phyloP scores from a whole-genome alignment of 495 filamentous ascomycete genomes.

The Aspergillus ostianus region DNA sequence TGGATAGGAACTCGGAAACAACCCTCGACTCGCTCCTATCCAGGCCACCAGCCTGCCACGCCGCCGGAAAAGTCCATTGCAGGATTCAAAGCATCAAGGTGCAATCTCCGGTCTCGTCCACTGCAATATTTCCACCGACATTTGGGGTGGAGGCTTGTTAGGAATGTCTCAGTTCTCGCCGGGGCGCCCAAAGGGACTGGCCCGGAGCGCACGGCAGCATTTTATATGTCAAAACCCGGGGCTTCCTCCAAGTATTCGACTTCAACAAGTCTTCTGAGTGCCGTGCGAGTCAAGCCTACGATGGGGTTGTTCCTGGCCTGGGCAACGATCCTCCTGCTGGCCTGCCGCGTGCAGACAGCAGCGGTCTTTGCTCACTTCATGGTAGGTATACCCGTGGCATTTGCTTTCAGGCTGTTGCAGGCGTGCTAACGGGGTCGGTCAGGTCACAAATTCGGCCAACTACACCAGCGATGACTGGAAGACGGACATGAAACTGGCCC shows the following conservation, averaged over 20 bases:
- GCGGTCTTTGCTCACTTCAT: slow-evolving; percentile 20
- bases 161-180: too few relatives aligned
- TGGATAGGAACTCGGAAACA: too few relatives aligned
- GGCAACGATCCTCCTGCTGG: background rate
- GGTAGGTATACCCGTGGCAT: slow-evolving; percentile 2
- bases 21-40: too few relatives aligned
- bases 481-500: slow-evolving; percentile 56
- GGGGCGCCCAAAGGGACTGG: too few relatives aligned
- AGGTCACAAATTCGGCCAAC: slow-evolving; percentile 10
- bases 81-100: too few relatives aligned
- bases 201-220: too few relatives aligned
- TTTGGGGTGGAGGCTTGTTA: too few relatives aligned
- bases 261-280: background rate
- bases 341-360: slow-evolving; percentile 4
- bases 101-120: too few relatives aligned
- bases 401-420: background rate
- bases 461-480: slow-evolving; percentile 44
- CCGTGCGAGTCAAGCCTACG: background rate
- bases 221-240: background rate
- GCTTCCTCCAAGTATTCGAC: background rate
- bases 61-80: too few relatives aligned
- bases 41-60: too few relatives aligned
- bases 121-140: too few relatives aligned
- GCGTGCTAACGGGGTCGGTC: background rate
- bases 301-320: background rate